Base-by-base conservation (phyloP, 2,329 filamentous ascomycete genomes). In the Claviceps lovelessii region DNA sequence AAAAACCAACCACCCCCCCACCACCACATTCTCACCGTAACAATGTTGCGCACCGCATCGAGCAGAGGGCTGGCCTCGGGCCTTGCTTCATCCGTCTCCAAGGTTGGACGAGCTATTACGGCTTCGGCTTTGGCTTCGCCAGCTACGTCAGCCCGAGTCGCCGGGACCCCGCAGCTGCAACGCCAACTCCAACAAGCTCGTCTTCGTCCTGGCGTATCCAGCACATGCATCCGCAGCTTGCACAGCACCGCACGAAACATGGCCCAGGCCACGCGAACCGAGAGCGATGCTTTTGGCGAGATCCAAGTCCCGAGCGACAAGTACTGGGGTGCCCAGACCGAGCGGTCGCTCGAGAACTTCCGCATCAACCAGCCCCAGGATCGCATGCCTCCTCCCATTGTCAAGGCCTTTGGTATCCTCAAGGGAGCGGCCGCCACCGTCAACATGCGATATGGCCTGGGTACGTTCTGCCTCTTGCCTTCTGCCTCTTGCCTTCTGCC, bases 301-400 rank as follows among this genome's bases (percentile, higher is more conserved):
- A 82, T 98, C 71, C 83, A 95, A 77, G 90, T 97, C 63, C 80
- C 86, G 46, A 79, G 80, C 61, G 89, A 95, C 81, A 91, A 86
- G 77, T 98, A 98, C 80, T 98, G 93, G 91, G 93, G 93, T 68
- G 91, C 91, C 58, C 91, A 96, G 79, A 96, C 91, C 54, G 86
- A 96, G 80, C 85, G 91, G 62, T 97, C 91, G 53, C 81, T 97
- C 70, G 85, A 87, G 72, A 98, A 98, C 79, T 98, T 98, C 80
- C 86, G 86, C 72, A 97, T 98, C 83, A 97, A 97, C 76, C 93
- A 97, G 79, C 93, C 93, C 58, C 89, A 95, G 74, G 93, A 98
- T 70, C 90, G 93, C 70, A 97, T 97, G 90, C 93, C 93, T 51
- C 85, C 89, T 61, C 87, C 90, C 49, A 86, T 98, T 63, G 78